Evolutionary conservation across 345 rosid species (phyloP).

Genomic region (Hibiscus syriacus): DNA sequence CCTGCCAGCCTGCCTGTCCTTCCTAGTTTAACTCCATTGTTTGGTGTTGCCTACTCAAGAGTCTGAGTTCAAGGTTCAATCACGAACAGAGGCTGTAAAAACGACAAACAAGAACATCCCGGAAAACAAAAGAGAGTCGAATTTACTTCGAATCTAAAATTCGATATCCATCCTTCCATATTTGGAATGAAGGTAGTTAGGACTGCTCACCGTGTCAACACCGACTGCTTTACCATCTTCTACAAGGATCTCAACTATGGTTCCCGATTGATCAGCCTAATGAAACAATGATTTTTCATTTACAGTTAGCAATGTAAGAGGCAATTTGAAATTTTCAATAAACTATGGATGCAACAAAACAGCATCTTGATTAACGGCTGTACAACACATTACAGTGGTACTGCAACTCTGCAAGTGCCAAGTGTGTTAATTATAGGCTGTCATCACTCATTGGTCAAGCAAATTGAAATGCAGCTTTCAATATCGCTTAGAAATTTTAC

Average conservation of each 20-base stretch:
- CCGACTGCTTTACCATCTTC: slow-evolving; percentile 73
- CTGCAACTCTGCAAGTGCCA: neutral
- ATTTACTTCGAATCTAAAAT: neutral
- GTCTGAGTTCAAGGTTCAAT: slow-evolving; percentile 44
- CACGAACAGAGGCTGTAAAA: slow-evolving; percentile 67
- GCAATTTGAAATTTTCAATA: neutral
- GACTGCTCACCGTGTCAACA: slow-evolving; percentile 52
- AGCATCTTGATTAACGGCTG: neutral
- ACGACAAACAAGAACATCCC: slow-evolving; percentile 1
- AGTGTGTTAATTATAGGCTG: too few relatives aligned
- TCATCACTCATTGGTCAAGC: neutral
- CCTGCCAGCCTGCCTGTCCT: slow-evolving; percentile 6
- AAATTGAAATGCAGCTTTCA: neutral
- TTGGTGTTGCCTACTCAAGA: neutral
- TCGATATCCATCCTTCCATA: neutral
- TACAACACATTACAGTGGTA: neutral
- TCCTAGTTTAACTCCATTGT: neutral
- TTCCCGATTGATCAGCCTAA: slow-evolving; percentile 78
- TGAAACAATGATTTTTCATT: slow-evolving; percentile 1
- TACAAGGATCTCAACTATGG: slow-evolving; percentile 58
- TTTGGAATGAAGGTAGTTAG: neutral
- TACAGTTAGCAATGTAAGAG: neutral
- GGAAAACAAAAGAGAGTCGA: neutral
- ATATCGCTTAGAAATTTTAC: too few relatives aligned
- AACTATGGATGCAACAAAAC: neutral